Conservation (phyloP, 495 filamentous ascomycete species). For the Daldinia childiae region DNA sequence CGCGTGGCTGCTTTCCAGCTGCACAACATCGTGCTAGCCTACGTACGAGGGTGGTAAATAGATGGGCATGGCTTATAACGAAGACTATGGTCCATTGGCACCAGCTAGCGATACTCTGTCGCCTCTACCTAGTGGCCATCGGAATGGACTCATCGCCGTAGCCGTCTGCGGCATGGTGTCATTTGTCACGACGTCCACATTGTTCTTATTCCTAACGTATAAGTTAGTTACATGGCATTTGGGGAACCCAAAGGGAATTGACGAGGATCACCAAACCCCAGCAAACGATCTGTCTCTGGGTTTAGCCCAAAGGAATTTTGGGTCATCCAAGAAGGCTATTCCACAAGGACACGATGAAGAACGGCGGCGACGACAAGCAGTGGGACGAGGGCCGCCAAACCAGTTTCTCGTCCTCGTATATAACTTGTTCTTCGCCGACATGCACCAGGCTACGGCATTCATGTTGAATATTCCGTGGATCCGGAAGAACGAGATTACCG, state of each 20-base stretch:
- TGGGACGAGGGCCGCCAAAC: slow-evolving; percentile 56
- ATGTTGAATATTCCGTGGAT: slow-evolving; percentile 72
- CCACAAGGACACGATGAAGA: slow-evolving; percentile 4
- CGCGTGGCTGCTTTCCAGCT: slow-evolving; percentile 3
- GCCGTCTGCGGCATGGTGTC: slow-evolving; percentile 68
- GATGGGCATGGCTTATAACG: slow-evolving; percentile 24
- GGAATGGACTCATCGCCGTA: slow-evolving; percentile 63
- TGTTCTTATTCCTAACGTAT: slow-evolving; percentile 67
- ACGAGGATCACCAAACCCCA: slow-evolving; percentile 21
- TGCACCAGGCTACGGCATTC: slow-evolving; percentile 75
- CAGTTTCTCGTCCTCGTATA: slow-evolving; percentile 79
- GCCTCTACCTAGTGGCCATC: slow-evolving; percentile 61
- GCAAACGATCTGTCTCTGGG: slow-evolving; percentile 39
- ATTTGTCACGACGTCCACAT: slow-evolving; percentile 61
- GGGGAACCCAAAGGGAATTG: not conserved
- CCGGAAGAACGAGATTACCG: slow-evolving; percentile 60
- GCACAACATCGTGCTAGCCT: not conserved
- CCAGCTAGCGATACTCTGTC: slow-evolving; percentile 44
- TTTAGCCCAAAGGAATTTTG: slow-evolving; percentile 32
- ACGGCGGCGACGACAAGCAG: slow-evolving; percentile 45
- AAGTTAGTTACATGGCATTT: slow-evolving; percentile 66
- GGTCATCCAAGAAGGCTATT: slow-evolving; percentile 26
- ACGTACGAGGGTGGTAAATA: not conserved
- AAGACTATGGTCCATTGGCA: slow-evolving; percentile 29
- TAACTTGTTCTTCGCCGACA: slow-evolving; percentile 77